These are phyloP conservation scores for Ustanciosporium gigantosporum DNA, from an alignment of 1,284 basidiomycete species.

Conservation along the genomic window DNA sequence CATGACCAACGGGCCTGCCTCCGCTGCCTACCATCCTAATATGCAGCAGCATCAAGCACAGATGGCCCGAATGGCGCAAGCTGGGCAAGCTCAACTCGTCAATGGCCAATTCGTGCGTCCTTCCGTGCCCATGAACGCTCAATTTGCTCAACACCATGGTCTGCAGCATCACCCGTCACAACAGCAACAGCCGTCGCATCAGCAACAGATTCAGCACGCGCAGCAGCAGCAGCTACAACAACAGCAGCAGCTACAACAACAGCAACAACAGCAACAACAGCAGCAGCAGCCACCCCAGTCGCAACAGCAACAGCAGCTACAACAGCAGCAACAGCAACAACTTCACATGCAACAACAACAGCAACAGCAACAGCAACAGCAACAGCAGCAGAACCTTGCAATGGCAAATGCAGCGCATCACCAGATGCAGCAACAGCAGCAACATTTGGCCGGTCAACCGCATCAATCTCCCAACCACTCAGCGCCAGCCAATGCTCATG, in stretches of 20 bases:
- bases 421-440: slow-evolving; percentile 10
- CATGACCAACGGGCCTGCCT: slow-evolving; percentile 6
- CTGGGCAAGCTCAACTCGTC: slow-evolving; percentile 2
- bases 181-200: slow-evolving; percentile 13
- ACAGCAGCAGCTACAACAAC: slow-evolving; percentile 1
- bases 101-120: slow-evolving; percentile 9
- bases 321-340: neutral
- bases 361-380: slow-evolving; percentile 1
- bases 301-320: neutral
- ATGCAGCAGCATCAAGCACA: slow-evolving; percentile 42
- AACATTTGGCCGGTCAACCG: slow-evolving; percentile 8
- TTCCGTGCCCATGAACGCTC: neutral
- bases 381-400: slow-evolving; percentile 13
- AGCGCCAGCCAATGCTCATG: slow-evolving; percentile 3
- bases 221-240: slow-evolving; percentile 16
- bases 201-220: slow-evolving; percentile 12
- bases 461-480: slow-evolving; percentile 7
- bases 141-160: neutral
- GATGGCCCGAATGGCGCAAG: slow-evolving; percentile 24
- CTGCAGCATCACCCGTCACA: slow-evolving; percentile 21
- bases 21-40: slow-evolving; percentile 31
- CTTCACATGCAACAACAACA: neutral
- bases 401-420: slow-evolving; percentile 4
- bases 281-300: neutral
- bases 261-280: slow-evolving; percentile 4